Evolutionary conservation across 345 rosid species (phyloP), one percentile per base, ranked within the genome.

Genomic region (Camelina neglecta): DNA sequence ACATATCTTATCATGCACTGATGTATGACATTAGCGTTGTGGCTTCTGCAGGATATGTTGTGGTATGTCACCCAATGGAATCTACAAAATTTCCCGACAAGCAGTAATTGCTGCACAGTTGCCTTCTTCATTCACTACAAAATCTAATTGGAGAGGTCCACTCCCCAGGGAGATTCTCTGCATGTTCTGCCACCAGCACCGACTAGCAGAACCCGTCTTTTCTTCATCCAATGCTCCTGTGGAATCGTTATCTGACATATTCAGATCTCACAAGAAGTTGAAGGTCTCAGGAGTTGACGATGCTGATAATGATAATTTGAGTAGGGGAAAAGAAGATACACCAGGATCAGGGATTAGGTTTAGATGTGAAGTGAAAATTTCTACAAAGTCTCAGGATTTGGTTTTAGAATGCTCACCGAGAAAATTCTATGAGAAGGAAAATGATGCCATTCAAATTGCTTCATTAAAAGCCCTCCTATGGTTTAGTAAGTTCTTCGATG

Each of bases 121-220:
- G 81, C 97, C 99, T 50, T 13, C 56, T 35, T 71, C 81, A 36
- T 92, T 80, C 75, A 92, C 96, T 11, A 84, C 91, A 50, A 92
- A 81, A 78, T 69, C 91, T 75, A 87, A 89, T 56, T 95, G 99
- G 99, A 89, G 87, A 74, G 97, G 97, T 69, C 84, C 86, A 69
- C 80, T 80, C 54, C 99, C 99, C 11, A 88, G 85, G 83, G 99
- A 95, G 75, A 82, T 90, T 51, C 84, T 92, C 33, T 59, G 82
- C 73, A 54, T 85, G 66, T 90, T 95, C 79, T 95, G 99, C 84
- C 93, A 92, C 78, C 90, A 83, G 83, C 95, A 92, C 50, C 80
- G 85, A 67, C 86, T 92, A 54, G 81, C 89, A 70, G 99, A 95
- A 75, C 99, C 99, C 12, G 80, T 80, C 72, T 84, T 92, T 76